Base-by-base conservation (phyloP, 495 filamentous ascomycete species). In the Achaetomiella virescens region DNA sequence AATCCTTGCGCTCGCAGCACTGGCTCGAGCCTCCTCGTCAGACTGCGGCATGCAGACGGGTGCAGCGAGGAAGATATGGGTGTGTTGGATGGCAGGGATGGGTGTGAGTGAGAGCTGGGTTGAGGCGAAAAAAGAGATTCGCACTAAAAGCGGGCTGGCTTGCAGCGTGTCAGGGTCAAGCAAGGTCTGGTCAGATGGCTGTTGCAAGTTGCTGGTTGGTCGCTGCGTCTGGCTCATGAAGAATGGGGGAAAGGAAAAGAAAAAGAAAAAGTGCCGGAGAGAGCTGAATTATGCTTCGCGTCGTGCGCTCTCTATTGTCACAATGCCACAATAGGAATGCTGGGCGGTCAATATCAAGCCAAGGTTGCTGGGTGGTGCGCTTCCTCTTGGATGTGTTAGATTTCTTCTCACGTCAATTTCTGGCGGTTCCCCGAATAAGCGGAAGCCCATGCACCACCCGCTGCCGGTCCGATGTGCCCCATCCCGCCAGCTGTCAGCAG, bases 331-430 rank as follows among this genome's bases (percentile, higher is more conserved):
- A 45, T 48, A 41, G 38, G 22, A 31, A 25, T 40, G 47, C 37
- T 18, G 29, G 45, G 21, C 33, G 48, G 42, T 52, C 53, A 40
- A 61, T 63, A 66, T 66, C 50, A 46, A 18, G 25, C 57, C 33
- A 31, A 42, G 45, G 48, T n/a, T 9, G 18, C 43, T 18, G 43
- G 40, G 48, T 42, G 51, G 18, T 37, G 44, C 11, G 20, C 45
- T 47, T 40, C 25, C 31, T 48, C 51, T 40, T 52, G 57, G 56
- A 9, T 48, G 55, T 57, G 63, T 66, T 43, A 62, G 67, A 68
- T 68, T 70, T 70, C 65, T 68, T 63, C 61, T 66, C 62, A 66
- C 62, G 66, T 62, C 61, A 68, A 67, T 66, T 70, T 67, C 49
- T 61, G 55, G 66, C n/a, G 54, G 43, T 59, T 61, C 54, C 59